Percentiles rank a stretch among this genome's conserved stretches.
phyloP scores from a whole-genome alignment of 345 rosid genomes.

The Rhodamnia argentea region DNA sequence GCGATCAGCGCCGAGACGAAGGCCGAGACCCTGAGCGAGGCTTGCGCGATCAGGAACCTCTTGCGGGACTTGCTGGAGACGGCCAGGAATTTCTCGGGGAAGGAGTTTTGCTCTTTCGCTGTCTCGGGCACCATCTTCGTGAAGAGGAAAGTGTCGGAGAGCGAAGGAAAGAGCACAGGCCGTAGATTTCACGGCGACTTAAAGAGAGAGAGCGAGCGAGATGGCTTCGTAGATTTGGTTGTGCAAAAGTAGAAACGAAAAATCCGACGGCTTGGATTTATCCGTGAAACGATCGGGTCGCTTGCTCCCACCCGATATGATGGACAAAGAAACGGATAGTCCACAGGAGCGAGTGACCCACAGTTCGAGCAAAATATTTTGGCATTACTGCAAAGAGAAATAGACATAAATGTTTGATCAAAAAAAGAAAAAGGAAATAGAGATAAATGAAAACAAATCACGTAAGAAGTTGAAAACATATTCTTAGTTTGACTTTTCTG shows the following conservation, averaged over 20 bases:
- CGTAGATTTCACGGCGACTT: neutral
- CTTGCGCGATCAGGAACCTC: conserved; percentile 18
- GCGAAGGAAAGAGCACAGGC: neutral
- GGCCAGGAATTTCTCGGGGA: neutral
- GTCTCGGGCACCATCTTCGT: neutral
- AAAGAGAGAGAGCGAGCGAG: neutral
- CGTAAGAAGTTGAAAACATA: neutral
- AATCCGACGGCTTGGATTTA: neutral
- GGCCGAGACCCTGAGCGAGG: conserved; percentile 25
- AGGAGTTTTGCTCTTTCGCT: neutral
- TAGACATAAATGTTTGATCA: neutral
- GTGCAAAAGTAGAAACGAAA: neutral
- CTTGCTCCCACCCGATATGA: neutral
- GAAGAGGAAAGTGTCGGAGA: neutral
- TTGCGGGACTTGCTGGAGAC: neutral
- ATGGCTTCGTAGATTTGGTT: neutral
- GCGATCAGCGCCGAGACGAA: conserved; percentile 25
- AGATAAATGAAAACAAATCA: neutral
- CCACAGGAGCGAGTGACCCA: neutral
- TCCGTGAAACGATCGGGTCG: neutral
- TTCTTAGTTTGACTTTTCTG: neutral
- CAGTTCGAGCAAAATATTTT: neutral
- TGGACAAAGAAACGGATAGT: neutral
- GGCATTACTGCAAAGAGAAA: neutral
- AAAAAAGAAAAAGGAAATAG: neutral